Conservation (phyloP, 345 rosid species). For the Eucalyptus lansdowneana region DNA sequence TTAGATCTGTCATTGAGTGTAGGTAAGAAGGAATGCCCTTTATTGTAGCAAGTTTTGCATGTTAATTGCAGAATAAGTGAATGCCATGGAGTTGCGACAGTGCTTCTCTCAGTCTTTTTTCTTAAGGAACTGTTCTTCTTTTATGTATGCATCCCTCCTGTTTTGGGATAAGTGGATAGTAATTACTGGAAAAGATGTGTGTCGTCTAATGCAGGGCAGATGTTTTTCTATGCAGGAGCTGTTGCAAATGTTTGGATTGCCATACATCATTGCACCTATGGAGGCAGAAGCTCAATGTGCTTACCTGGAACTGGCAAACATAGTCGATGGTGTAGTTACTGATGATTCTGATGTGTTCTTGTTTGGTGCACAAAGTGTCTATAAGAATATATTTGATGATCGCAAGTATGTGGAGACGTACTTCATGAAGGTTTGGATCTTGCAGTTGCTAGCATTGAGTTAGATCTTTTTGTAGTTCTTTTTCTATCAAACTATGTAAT, state of each 20-base stretch:
- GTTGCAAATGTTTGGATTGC: conserved; percentile 95
- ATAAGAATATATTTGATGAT: conserved; percentile 95
- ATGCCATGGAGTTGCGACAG: background rate
- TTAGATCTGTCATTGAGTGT: background rate
- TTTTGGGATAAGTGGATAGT: background rate
- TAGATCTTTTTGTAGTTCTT: background rate
- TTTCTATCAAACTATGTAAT: background rate
- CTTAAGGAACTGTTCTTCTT: background rate
- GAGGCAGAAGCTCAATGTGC: conserved; percentile 99
- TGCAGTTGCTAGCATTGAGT: background rate
- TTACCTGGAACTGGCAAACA: conserved; percentile 68
- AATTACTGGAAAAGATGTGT: background rate
- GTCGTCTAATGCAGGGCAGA: background rate
- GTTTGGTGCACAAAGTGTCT: conserved; percentile 83
- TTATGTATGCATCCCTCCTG: background rate
- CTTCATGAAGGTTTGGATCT: conserved; percentile 60
- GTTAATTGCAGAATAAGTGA: background rate
- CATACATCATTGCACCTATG: conserved; percentile 95
- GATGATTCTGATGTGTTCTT: conserved; percentile 95
- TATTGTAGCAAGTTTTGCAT: background rate
- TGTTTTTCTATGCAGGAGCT: conserved; percentile 48
- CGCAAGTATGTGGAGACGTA: conserved; percentile 97
- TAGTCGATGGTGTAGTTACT: conserved; percentile 93
- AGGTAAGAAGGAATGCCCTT: background rate
- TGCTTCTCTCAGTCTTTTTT: background rate